Percentiles rank a stretch among this genome's conserved stretches.
These are phyloP conservation scores for Aspergillus glaucus DNA, from an alignment of 2,329 filamentous ascomycete species.

Conservation along the genomic window DNA sequence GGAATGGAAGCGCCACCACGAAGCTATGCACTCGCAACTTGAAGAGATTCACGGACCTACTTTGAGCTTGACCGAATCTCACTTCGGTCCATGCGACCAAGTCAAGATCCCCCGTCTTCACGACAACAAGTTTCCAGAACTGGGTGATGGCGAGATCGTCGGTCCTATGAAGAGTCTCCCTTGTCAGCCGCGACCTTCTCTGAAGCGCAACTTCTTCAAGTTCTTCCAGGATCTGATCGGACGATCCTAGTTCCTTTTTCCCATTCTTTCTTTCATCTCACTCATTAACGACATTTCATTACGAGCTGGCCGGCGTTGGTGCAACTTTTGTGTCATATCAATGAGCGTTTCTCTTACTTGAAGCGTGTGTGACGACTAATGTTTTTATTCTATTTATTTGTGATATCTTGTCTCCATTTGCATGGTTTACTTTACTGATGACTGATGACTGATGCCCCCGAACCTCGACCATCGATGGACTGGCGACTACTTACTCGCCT, in stretches of 20 bases:
- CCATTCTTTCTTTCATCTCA: neutral
- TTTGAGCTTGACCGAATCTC: slow-evolving; percentile 33
- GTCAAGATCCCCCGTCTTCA: slow-evolving; percentile 38
- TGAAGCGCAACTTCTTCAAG: slow-evolving; percentile 39
- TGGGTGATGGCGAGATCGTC: slow-evolving; percentile 87
- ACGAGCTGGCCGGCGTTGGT: slow-evolving; percentile 14
- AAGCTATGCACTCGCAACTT: slow-evolving; percentile 54
- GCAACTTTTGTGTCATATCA: slow-evolving; percentile 13
- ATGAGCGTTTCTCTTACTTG: slow-evolving; percentile 9
- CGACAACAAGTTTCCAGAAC: slow-evolving; percentile 74
- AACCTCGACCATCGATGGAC: slow-evolving; percentile 13
- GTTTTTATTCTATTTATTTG: slow-evolving; percentile 13
- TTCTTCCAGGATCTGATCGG: slow-evolving; percentile 39
- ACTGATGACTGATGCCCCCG: slow-evolving; percentile 15
- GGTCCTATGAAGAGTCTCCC: slow-evolving; percentile 69
- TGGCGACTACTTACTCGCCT: slow-evolving; percentile 31
- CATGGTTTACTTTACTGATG: slow-evolving; percentile 18
- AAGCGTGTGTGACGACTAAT: slow-evolving; percentile 27
- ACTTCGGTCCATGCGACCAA: slow-evolving; percentile 45
- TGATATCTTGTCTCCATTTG: slow-evolving; percentile 7
- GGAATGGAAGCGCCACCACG: slow-evolving; percentile 65
- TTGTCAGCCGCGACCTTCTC: slow-evolving; percentile 26
- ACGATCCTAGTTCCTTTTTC: slow-evolving; percentile 15
- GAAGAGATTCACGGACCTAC: slow-evolving; percentile 27
- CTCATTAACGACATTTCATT: slow-evolving; percentile 22